These are phyloP conservation scores for Aureobasidium zeae DNA, from an alignment of 2,329 filamentous ascomycete species.

Conservation along the genomic window DNA sequence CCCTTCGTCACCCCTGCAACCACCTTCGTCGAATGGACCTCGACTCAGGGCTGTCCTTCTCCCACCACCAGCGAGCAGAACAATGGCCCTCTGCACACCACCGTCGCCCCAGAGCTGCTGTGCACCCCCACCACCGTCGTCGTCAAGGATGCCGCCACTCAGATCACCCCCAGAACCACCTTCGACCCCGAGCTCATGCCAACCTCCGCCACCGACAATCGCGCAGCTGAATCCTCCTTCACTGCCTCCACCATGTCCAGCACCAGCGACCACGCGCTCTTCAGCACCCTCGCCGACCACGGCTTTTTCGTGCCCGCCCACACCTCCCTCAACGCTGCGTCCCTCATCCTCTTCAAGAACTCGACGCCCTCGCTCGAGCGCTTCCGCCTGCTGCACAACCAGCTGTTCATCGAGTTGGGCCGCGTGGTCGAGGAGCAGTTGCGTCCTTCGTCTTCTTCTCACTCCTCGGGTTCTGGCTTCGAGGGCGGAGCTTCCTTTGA, in stretches of 20 bases:
- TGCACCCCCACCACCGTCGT: neutral
- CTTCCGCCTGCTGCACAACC: conserved; percentile 6
- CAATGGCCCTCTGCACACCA: neutral
- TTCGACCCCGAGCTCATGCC: neutral
- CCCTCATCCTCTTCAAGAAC: conserved; percentile 3
- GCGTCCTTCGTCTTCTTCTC: neutral
- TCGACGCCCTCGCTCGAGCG: neutral
- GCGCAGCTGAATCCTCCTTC: neutral
- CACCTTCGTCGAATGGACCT: neutral
- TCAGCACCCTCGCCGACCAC: neutral
- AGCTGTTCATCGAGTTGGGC: conserved; percentile 5
- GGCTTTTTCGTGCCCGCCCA: neutral
- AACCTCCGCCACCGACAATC: neutral
- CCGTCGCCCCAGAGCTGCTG: neutral
- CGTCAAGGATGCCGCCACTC: neutral
- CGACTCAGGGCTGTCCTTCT: conserved; percentile 1
- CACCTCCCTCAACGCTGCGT: neutral
- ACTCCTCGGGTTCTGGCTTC: no score
- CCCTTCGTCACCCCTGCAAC: neutral
- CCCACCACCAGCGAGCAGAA: neutral
- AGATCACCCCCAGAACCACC: neutral
- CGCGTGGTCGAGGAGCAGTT: conserved; percentile 6
- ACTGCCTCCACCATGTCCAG: neutral
- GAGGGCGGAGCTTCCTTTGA: neutral
- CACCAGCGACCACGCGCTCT: conserved; percentile 2